These are phyloP conservation scores for Stephanodiscus minutulus DNA, from an alignment of 108 stramenopile genomes.

Conservation along the genomic window DNA sequence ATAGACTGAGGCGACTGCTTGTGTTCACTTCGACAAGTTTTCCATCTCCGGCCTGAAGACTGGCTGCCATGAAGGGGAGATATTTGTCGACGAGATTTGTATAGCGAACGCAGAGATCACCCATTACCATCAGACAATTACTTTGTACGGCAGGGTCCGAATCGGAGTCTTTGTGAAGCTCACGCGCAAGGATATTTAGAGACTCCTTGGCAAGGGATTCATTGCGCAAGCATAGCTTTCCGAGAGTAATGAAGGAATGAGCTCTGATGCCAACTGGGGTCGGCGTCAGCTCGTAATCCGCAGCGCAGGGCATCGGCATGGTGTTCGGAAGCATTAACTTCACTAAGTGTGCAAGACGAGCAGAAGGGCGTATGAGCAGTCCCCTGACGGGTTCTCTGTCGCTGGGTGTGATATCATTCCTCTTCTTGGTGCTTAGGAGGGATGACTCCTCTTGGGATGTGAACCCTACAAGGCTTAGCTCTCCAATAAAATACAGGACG, in stretches of 20 bases:
- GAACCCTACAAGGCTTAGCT: constrained; percentile 77
- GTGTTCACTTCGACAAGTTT: constrained; percentile 25
- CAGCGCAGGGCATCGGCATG: constrained; percentile 45
- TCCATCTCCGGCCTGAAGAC: constrained; percentile 77
- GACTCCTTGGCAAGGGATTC: constrained; percentile 77
- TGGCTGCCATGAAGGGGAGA: constrained; percentile 88
- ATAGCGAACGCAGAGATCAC: constrained; percentile 91
- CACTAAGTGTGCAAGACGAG: constrained; percentile 54
- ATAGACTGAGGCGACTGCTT: constrained; percentile 29
- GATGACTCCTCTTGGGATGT: constrained; percentile 51
- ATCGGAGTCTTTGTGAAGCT: constrained; percentile 68
- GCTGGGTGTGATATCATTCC: constrained; percentile 18
- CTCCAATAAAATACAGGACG: constrained; percentile 67
- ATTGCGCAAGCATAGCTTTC: constrained; percentile 93
- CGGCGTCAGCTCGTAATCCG: constrained; percentile 19
- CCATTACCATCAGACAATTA: constrained; percentile 90
- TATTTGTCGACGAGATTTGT: constrained; percentile 93
- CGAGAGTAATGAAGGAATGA: constrained; percentile 81
- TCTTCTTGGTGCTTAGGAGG: constrained; percentile 1
- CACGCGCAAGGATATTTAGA: constrained; percentile 85
- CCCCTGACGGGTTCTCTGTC: constrained; percentile 53
- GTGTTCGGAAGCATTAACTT: constrained; percentile 57
- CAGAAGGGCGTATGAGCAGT: constrained; percentile 53
- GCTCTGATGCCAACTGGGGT: constrained; percentile 65
- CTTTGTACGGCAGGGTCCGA: constrained; percentile 70